phyloP scores from a whole-genome alignment of 805 yeast species.

The Nakazawaea pomicola region DNA sequence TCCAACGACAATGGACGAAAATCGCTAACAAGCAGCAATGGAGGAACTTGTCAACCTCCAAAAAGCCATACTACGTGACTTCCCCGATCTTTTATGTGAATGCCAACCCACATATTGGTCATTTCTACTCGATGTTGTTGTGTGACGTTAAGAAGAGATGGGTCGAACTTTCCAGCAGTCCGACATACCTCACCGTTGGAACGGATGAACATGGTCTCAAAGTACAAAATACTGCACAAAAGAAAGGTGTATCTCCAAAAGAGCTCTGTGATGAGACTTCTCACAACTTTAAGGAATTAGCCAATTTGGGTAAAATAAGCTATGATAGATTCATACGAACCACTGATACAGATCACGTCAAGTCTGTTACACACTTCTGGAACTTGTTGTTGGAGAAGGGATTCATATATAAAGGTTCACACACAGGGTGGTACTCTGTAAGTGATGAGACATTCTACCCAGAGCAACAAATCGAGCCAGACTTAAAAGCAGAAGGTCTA shows the following conservation, averaged over 20 bases:
- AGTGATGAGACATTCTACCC: slow-evolving; percentile 95
- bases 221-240: slow-evolving; percentile 79
- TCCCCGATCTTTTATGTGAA: slow-evolving; percentile 96
- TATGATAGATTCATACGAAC: slow-evolving; percentile 85
- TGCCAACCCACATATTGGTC: slow-evolving; percentile 94
- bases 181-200: slow-evolving; percentile 71
- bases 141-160: slow-evolving; percentile 79
- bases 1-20: too few relatives aligned
- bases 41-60: slow-evolving; percentile 12
- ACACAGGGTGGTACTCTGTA: slow-evolving; percentile 91
- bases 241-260: slow-evolving; percentile 48
- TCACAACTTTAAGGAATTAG: slow-evolving; percentile 57
- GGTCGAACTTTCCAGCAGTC: slow-evolving; percentile 42
- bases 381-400: slow-evolving; percentile 49
- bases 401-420: slow-evolving; percentile 74
- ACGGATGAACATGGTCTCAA: slow-evolving; percentile 97
- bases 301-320: slow-evolving; percentile 48
- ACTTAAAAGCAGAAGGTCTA: slow-evolving; percentile 27
- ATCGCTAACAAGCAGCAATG: not conserved
- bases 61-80: slow-evolving; percentile 45
- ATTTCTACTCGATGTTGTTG: slow-evolving; percentile 79
- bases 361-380: slow-evolving; percentile 72
- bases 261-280: slow-evolving; percentile 69
- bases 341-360: slow-evolving; percentile 75
- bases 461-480: slow-evolving; percentile 59